Evolutionary conservation across 371 early-diverging fungal genomes (phyloP).

Genomic region (Mortierella sp.): DNA sequence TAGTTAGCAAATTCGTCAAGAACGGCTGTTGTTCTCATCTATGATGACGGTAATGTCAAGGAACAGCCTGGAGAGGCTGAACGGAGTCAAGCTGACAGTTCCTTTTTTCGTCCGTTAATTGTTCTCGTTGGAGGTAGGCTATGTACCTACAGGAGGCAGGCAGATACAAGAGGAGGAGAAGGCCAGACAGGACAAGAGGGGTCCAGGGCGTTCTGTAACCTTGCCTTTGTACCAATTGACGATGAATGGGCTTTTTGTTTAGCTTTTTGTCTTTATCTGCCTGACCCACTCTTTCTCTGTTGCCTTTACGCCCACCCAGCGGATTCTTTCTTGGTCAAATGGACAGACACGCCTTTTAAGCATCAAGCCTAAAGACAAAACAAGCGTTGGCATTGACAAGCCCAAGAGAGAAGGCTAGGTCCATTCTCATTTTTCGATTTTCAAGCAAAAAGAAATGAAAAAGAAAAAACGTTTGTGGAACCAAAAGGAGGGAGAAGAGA

Average conservation of each 20-base stretch:
- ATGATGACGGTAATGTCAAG: not conserved
- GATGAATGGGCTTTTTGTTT: not conserved
- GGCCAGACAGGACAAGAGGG: no score
- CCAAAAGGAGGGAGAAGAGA: not conserved
- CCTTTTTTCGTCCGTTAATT: no score
- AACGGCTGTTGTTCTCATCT: not conserved
- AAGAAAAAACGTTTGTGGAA: not conserved
- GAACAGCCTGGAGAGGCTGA: no score
- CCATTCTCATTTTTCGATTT: not conserved
- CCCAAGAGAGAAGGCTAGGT: not conserved
- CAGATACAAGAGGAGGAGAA: no score
- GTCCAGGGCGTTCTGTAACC: no score
- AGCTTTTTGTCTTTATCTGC: not conserved
- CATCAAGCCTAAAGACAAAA: not conserved
- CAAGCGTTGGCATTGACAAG: no score
- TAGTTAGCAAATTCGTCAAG: not conserved
- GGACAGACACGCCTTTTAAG: not conserved
- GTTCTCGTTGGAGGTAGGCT: no score
- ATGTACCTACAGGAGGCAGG: no score
- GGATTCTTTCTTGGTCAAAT: not conserved
- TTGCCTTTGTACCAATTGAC: not conserved
- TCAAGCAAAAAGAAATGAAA: constrained; percentile 13
- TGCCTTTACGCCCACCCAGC: constrained; percentile 2
- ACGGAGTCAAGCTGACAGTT: no score
- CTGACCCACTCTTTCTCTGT: not conserved